A percentile compares a stretch with the other conserved stretches of the same genome.
Evolutionary conservation across 2,329 filamentous ascomycete species (phyloP).

Genomic region (Colletotrichum horii): DNA sequence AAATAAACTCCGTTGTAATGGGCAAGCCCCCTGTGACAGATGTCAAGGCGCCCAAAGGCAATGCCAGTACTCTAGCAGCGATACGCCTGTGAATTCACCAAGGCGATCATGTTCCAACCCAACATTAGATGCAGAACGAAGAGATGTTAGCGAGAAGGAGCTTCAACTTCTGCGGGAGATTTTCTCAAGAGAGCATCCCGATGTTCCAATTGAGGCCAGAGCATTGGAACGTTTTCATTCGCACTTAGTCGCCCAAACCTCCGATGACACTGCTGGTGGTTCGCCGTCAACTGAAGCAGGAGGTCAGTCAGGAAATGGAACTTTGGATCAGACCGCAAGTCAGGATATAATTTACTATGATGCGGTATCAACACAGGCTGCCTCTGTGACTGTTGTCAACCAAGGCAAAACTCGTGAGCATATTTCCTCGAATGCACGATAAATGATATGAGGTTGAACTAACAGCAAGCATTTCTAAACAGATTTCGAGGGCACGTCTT

Average conservation of each 20-base stretch:
- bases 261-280: not conserved
- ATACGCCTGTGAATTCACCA: not conserved
- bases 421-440: not conserved
- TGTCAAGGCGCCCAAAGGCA: not conserved
- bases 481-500: not conserved
- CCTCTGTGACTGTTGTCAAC: not conserved
- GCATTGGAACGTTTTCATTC: not conserved
- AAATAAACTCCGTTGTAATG: not conserved
- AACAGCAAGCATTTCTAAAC: not conserved
- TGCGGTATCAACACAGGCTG: not conserved
- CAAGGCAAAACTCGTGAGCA: not conserved
- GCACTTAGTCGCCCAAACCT: not conserved
- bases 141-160: rapidly evolving
- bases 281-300: not conserved
- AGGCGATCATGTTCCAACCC: not conserved
- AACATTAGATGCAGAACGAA: not conserved
- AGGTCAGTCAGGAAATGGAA: not conserved
- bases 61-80: not conserved
- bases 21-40: not conserved
- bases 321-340: not conserved
- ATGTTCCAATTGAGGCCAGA: not conserved
- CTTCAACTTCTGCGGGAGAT: not conserved
- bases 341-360: not conserved
- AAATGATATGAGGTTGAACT: not conserved
- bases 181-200: not conserved